Evolutionary conservation across 371 early-diverging fungal genomes (phyloP).

Genomic region (Rhizopus stolonifer): DNA sequence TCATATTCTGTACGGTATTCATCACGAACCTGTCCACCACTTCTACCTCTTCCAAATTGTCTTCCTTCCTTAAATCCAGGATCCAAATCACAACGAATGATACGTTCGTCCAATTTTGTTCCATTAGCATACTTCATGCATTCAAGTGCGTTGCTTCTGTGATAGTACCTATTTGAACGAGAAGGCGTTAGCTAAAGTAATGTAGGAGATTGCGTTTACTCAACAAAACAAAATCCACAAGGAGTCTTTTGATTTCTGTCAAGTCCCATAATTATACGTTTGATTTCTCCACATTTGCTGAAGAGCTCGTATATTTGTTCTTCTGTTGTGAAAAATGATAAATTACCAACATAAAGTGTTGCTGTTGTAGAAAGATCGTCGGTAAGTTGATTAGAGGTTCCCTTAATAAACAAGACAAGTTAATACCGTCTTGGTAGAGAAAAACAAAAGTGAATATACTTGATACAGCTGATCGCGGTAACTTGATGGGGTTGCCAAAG

Average conservation of each 20-base stretch:
- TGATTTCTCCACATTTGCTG: conserved; percentile 94
- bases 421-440: too few species aligned
- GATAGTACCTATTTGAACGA: conserved; percentile 73
- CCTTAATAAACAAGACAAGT: conserved; percentile 44
- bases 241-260: conserved; percentile 93
- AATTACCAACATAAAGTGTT: conserved; percentile 97
- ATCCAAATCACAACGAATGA: conserved; percentile 96
- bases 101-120: conserved; percentile 93
- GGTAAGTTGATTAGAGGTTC: conserved; percentile 68
- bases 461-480: conserved; percentile 86
- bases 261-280: conserved; percentile 98
- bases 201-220: too few species aligned
- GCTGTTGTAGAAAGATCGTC: conserved; percentile 68
- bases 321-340: conserved; percentile 97
- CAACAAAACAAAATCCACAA: conserved; percentile 99
- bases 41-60: conserved; percentile 95
- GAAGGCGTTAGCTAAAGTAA: conserved; percentile 3
- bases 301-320: conserved; percentile 98
- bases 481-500: conserved; percentile 81
- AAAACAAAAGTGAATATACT: conserved; percentile 39
- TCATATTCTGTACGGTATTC: conserved; percentile 95
- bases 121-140: conserved; percentile 94
- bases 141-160: conserved; percentile 81
- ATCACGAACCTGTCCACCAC: conserved; percentile 96
- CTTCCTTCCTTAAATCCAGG: conserved; percentile 95